Base-by-base conservation (phyloP, 345 rosid genomes). In the Kandelia obovata region DNA sequence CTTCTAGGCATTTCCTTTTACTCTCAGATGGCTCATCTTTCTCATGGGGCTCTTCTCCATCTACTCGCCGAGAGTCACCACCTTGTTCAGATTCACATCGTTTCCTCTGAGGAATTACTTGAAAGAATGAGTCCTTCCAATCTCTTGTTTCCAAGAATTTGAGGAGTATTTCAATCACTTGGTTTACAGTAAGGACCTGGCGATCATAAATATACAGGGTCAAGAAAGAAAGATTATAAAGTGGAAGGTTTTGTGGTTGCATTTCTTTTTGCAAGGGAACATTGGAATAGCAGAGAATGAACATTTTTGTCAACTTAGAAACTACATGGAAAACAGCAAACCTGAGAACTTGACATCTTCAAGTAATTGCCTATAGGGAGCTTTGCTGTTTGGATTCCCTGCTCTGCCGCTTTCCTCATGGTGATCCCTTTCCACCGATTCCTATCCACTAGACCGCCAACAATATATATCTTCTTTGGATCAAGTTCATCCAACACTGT, bases 321-420 rank as follows among this genome's bases (percentile, higher is more conserved):
- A 13, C 13, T 11, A 43, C 49, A 3, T 2, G 49, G 49, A 43
- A 16, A 13, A 13, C 49, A 13, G 17, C 49, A 60, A 73, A 95
- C 99, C 99, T 92, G 98, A 66, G 99, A 92, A 71, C 94, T 86
- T 7, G 91, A 88, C 99, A 92, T 92, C 84, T 92, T 92, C 84
- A 95, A 75, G 81, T 85, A 92, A 81, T 73, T 86, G 70, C 90
- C 92, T 0, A 95, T 92, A 0, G 99, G 99, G 56, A 95, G 91
- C 67, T 82, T 92, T 5, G 97, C 94, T 27, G 97, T 89, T 76
- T 82, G 89, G 61, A 95, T 92, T 58, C 96, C 96, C 65, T 95
- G 99, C 77, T 90, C 98, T 73, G 86, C 79, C 6, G 97, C 99
- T 80, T 95, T 95, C 84, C 79, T 80, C 96, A 90, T 83, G 19